Percentiles rank a stretch among this genome's conserved stretches.
These are phyloP conservation scores for Rubia occidens DNA, from an alignment of 305 asterid genomes.

Conservation along the genomic window DNA sequence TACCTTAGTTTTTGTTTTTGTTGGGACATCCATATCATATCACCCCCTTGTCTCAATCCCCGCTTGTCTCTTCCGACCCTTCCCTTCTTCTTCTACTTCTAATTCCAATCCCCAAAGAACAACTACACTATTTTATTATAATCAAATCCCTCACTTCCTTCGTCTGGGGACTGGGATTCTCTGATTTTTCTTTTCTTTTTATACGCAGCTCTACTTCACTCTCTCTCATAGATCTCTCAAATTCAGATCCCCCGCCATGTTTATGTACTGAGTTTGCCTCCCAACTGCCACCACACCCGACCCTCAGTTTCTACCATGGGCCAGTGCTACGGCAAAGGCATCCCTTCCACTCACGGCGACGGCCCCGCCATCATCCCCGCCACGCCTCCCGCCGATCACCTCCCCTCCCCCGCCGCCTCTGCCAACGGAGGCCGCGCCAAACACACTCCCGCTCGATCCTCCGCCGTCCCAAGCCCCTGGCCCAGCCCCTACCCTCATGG, in stretches of 20 bases:
- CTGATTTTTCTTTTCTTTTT: neutral
- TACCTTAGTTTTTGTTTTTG: neutral
- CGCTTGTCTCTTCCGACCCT: neutral
- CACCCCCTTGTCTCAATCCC: neutral
- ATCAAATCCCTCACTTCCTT: neutral
- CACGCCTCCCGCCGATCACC: constrained; percentile 19
- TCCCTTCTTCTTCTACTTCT: neutral
- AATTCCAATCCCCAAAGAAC: neutral
- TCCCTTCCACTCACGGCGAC: constrained; percentile 57
- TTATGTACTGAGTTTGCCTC: neutral
- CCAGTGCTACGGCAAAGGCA: constrained; percentile 89
- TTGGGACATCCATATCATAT: neutral
- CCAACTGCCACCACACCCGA: neutral
- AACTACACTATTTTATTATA: neutral
- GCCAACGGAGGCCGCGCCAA: constrained; percentile 24
- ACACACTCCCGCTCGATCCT: constrained; percentile 65
- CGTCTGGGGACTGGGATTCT: neutral
- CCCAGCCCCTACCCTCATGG: constrained; percentile 75
- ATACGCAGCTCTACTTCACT: neutral
- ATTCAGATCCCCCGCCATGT: neutral
- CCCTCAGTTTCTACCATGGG: constrained; percentile 40
- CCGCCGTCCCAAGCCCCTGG: constrained; percentile 62
- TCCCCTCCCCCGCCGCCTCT: constrained; percentile 16
- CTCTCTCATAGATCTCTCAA: neutral
- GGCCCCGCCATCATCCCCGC: constrained; percentile 30